Conservation (phyloP, 345 rosid genomes). For the Bruguiera sexangula region DNA sequence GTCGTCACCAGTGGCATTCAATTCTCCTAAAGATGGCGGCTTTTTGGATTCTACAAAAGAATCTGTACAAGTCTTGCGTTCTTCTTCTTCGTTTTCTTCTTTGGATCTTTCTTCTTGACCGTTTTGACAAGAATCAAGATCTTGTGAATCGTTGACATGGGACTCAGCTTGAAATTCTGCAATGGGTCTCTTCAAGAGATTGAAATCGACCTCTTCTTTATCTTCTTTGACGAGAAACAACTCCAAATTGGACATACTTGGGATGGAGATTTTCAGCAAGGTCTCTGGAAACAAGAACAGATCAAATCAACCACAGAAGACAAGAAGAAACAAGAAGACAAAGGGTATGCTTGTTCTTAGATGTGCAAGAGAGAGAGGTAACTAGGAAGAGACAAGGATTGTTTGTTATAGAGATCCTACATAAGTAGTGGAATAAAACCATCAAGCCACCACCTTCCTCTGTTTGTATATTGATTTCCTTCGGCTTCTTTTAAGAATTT, state of each 20-base stretch:
- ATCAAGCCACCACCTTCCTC: conserved; percentile 2
- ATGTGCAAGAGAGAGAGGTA: background rate
- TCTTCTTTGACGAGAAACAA: conserved; percentile 25
- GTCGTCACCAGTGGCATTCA: conserved; percentile 1
- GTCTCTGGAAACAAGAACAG: conserved; percentile 5
- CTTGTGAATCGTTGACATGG: background rate
- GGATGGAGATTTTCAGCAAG: background rate
- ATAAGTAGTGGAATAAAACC: background rate
- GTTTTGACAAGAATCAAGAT: background rate
- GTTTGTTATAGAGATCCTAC: background rate
- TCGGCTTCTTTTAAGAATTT: background rate
- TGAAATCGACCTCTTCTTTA: conserved; percentile 24
- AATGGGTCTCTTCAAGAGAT: background rate
- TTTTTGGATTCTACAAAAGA: background rate
- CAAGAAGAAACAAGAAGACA: background rate
- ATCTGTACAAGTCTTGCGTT: background rate
- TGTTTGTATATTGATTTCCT: background rate
- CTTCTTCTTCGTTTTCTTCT: background rate
- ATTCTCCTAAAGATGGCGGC: background rate
- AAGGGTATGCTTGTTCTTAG: too few species aligned
- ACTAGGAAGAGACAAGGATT: background rate
- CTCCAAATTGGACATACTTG: conserved; percentile 31
- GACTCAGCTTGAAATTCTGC: too few species aligned
- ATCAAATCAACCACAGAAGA: background rate
- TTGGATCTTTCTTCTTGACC: background rate